A percentile compares a stretch with the other conserved stretches of the same genome.
phyloP scores from a whole-genome alignment of 352 stramenopile species.

The Globisporangium cederbergense region DNA sequence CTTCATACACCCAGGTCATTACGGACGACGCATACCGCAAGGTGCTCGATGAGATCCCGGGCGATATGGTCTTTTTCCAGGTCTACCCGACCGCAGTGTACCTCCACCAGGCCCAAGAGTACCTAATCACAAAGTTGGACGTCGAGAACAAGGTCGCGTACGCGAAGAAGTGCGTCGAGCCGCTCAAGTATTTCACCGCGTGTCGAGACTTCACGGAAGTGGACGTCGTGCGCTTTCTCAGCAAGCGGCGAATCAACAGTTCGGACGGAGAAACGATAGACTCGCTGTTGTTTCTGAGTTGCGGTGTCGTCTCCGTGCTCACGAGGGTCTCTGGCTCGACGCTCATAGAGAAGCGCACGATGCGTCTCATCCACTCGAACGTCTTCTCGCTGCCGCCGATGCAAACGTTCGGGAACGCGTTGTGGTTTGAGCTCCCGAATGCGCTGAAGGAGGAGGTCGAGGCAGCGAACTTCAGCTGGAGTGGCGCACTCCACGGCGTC shows the following conservation, averaged over 20 bases:
- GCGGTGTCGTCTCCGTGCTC: constrained; percentile 74
- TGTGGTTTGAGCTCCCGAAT: constrained; percentile 94
- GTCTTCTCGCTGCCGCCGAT: constrained; percentile 95
- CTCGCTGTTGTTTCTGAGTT: constrained; percentile 33
- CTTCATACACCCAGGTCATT: constrained; percentile 32
- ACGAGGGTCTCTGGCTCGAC: constrained; percentile 83
- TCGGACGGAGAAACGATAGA: neutral
- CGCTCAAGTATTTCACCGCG: constrained; percentile 87
- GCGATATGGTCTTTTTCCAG: constrained; percentile 88
- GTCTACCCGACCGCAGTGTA: constrained; percentile 91
- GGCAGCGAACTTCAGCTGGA: constrained; percentile 29
- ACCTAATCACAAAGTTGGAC: constrained; percentile 88
- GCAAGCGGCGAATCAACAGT: constrained; percentile 1
- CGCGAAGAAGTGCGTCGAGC: constrained; percentile 48
- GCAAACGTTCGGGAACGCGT: constrained; percentile 91
- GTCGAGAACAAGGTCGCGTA: constrained; percentile 61
- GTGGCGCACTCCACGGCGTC: constrained; percentile 66
- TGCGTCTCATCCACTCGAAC: constrained; percentile 72
- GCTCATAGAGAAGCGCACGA: constrained; percentile 80
- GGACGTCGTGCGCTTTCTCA: constrained; percentile 75
- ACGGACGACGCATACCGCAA: constrained; percentile 41
- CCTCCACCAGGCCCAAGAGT: constrained; percentile 89
- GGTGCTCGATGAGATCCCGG: constrained; percentile 86
- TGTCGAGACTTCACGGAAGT: constrained; percentile 87
- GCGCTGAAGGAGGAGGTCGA: constrained; percentile 42